A percentile compares a stretch with the other conserved stretches of the same genome.
These are phyloP conservation scores for Salvia sclarea DNA, from an alignment of 305 asterid genomes.

Conservation along the genomic window DNA sequence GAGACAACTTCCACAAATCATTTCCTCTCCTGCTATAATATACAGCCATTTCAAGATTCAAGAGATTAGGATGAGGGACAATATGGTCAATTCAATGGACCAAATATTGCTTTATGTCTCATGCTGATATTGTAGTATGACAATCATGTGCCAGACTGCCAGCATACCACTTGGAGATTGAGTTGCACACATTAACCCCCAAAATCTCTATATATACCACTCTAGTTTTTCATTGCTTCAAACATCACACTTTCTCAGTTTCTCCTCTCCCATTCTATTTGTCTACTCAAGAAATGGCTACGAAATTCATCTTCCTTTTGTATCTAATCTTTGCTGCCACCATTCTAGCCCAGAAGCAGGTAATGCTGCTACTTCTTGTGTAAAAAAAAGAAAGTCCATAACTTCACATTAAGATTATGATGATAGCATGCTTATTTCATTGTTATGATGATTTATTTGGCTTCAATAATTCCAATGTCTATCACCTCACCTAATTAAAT, in stretches of 20 bases:
- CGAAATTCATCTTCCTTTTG: constrained; percentile 35
- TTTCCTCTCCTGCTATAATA: neutral
- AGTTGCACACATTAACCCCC: neutral
- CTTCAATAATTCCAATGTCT: neutral
- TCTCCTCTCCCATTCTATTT: constrained; percentile 26
- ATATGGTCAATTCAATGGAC: constrained; percentile 19
- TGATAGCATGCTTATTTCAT: neutral
- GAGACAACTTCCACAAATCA: neutral
- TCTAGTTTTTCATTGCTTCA: constrained; percentile 31
- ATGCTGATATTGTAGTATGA: constrained; percentile 6
- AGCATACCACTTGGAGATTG: constrained; percentile 21
- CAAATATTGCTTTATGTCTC: constrained; percentile 16
- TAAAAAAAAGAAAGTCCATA: neutral
- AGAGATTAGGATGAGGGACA: constrained; percentile 30
- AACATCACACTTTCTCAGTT: constrained; percentile 16
- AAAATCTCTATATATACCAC: constrained; percentile 39
- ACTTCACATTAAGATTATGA: neutral
- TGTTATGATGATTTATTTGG: neutral
- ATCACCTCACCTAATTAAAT: neutral
- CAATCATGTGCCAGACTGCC: neutral
- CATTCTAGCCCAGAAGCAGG: constrained; percentile 44
- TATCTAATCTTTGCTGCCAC: constrained; percentile 36
- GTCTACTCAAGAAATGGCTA: constrained; percentile 38
- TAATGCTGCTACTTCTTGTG: constrained; percentile 14
- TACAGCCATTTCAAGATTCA: neutral